Evolutionary conservation across 2,329 filamentous ascomycete species (phyloP), one percentile per base, ranked within the genome.

Genomic region (Nothophoma quercina): DNA sequence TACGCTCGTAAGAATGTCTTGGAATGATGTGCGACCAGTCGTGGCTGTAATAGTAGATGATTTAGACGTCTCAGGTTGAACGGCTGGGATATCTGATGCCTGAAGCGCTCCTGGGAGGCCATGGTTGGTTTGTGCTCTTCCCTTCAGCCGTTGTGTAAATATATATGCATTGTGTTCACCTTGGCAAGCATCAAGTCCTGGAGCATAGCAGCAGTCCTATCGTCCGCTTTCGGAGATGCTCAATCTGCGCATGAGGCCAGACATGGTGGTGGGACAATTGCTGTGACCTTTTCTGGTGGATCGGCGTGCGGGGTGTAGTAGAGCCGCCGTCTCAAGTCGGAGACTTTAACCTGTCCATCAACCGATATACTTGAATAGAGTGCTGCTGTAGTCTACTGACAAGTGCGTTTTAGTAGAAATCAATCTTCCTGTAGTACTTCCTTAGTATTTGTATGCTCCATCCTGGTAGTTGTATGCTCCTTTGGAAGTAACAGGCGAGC

Each of bases 271-370:
- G 15, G 21, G 19, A 26, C 16, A 15, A n/a, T 39, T 16, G 12
- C 7, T 26, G 16, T 10, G 15, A 33, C n/a, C 16, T 29, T 43
- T 18, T 25, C 4, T 21, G 8, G n/a, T 33, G 19, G 34, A 48
- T 43, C 32, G 13, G 30, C 60, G 50, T 70, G 65, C 58, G 68
- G 69, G 64, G 68, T 68, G 61, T 54, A 56, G 58, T 62, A 60
- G 58, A 58, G 56, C 63, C 40, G 21, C 51, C 39, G 34, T 39
- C 33, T 47, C 44, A 43, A 57, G 56, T 39, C 69, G 55, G 61
- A 55, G 60, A 56, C 30, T 67, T 71, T 72, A 73, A 65, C 62
- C 68, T 69, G 64, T 58, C 61, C 30, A 54, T 51, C 45, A 69
- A 42, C 67, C 67, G 64, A 58, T 35, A 46, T 41, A 51, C 53